Evolutionary conservation across 805 yeast genomes (phyloP), one percentile per base, ranked within the genome.

Genomic region (Yarrowia sp.): DNA sequence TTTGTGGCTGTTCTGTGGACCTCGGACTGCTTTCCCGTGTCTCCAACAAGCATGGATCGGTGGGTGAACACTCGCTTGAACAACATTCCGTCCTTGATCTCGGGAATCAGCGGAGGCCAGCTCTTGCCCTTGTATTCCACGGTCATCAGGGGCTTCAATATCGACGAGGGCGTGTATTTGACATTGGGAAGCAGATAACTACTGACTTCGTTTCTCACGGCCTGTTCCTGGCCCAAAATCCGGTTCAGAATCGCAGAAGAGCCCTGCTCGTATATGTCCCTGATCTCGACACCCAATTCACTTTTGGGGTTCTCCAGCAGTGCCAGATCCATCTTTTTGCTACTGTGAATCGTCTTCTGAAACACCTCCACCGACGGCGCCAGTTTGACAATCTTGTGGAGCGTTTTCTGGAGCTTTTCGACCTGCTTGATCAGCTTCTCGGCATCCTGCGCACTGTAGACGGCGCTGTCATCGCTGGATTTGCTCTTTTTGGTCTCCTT

Each of bases 21-120:
- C 69, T 87, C 86, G 15, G 88, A 83, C 3, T 85, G 80, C 0
- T 34, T 20, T 6, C 38, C 34, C 13, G 34, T 8, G 24, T 52
- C 60, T 14, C 60, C 63, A 5, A 55, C 9, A 8, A 40, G 24
- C 63, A 55, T 55, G 24, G 97, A 92, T 71, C 87, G 87, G 76
- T 94, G 98, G 34, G 88, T 85, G 74, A 93, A 94, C 0, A 92
- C 97, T 64, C 89, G 83, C 8, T 87, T 86, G 70, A 83, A 80
- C 12, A 92, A 82, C 3, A 80, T 81, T 0, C 84, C 83, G 73
- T 88, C 84, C 8, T 81, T 76, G 47, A 94, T 90, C 38, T 76
- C 77, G 0, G 98, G 98, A 17, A 92, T 76, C 12, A 80, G 81
- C 1, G 97, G 98, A 0, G 89, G 86, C 80, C 84, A 85, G 47